Conservation (phyloP, 768 basidiomycete species). For the Termitomyces sp. region DNA sequence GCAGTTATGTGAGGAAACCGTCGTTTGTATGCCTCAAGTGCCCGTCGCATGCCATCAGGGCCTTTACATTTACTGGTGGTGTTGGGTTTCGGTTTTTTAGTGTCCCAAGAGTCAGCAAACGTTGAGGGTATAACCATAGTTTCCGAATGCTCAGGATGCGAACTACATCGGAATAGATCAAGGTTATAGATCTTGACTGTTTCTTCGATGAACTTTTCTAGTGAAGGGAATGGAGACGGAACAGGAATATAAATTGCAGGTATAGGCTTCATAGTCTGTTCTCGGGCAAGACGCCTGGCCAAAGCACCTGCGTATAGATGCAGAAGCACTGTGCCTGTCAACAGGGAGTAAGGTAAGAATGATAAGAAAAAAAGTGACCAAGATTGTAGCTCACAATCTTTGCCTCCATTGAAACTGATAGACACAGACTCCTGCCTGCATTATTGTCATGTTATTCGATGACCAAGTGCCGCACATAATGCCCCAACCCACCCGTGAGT, state of each 20-base stretch:
- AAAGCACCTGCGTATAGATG: constrained; percentile 81
- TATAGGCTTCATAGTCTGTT: constrained; percentile 39
- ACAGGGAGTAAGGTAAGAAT: constrained; percentile 1
- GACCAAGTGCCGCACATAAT: constrained; percentile 5
- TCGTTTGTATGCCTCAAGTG: constrained; percentile 67
- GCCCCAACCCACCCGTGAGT: constrained; percentile 67
- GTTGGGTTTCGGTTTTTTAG: constrained; percentile 21
- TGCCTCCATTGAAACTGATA: constrained; percentile 97
- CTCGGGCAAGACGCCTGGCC: constrained; percentile 33
- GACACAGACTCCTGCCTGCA: constrained; percentile 64
- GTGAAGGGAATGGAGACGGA: constrained; percentile 77
- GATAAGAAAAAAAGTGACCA: neutral
- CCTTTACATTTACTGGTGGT: constrained; percentile 50
- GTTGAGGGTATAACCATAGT: constrained; percentile 36
- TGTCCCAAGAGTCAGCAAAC: constrained; percentile 16
- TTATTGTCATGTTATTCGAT: constrained; percentile 14
- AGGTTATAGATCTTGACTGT: constrained; percentile 62
- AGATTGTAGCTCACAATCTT: constrained; percentile 71
- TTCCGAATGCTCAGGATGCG: constrained; percentile 40
- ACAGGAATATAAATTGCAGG: constrained; percentile 84
- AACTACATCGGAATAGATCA: constrained; percentile 59
- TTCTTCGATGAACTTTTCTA: constrained; percentile 80
- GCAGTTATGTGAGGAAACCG: constrained; percentile 64
- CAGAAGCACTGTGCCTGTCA: constrained; percentile 86
- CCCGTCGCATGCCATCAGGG: constrained; percentile 72